Percentiles rank a stretch among this genome's conserved stretches.
These are phyloP conservation scores for Cordyceps sp. DNA, from an alignment of 2,329 filamentous ascomycete genomes.

Conservation along the genomic window DNA sequence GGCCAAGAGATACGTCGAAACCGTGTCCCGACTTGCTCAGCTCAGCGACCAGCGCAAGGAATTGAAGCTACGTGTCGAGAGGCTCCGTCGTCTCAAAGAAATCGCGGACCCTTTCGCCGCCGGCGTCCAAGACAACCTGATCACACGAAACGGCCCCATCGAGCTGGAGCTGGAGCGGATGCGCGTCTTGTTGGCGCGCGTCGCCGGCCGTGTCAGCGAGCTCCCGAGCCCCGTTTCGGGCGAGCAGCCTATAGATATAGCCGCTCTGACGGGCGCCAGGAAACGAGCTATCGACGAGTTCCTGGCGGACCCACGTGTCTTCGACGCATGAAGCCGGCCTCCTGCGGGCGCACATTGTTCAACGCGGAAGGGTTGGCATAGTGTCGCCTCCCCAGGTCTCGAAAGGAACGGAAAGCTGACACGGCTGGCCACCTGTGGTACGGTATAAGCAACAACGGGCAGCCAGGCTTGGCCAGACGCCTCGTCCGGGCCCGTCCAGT, in stretches of 20 bases:
- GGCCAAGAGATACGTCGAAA: conserved; percentile 32
- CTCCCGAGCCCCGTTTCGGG: conserved; percentile 12
- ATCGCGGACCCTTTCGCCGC: conserved; percentile 16
- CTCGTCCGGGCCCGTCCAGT: too few relatives aligned
- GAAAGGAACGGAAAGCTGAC: background rate
- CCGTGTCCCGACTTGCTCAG: conserved; percentile 28
- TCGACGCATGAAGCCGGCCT: conserved; percentile 7
- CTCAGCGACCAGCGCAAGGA: conserved; percentile 24
- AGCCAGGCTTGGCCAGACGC: too few relatives aligned
- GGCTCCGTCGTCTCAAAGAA: conserved; percentile 29
- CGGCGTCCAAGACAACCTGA: conserved; percentile 46
- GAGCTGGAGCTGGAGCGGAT: conserved; percentile 51
- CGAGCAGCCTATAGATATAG: conserved; percentile 9
- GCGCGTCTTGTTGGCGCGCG: conserved; percentile 43
- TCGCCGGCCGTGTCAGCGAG: conserved; percentile 33
- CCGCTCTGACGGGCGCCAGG: conserved; percentile 21
- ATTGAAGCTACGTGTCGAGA: conserved; percentile 23
- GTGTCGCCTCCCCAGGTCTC: too few relatives aligned
- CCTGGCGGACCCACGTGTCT: conserved; percentile 12
- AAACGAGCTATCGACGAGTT: conserved; percentile 24
- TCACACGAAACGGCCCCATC: conserved; percentile 46
- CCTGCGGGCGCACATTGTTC: too few relatives aligned
- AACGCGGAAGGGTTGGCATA: too few relatives aligned
- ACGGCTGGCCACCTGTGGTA: too few relatives aligned
- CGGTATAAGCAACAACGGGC: too few relatives aligned